Base-by-base conservation (phyloP, 2,329 filamentous ascomycete species). In the Alternaria metachromatica region DNA sequence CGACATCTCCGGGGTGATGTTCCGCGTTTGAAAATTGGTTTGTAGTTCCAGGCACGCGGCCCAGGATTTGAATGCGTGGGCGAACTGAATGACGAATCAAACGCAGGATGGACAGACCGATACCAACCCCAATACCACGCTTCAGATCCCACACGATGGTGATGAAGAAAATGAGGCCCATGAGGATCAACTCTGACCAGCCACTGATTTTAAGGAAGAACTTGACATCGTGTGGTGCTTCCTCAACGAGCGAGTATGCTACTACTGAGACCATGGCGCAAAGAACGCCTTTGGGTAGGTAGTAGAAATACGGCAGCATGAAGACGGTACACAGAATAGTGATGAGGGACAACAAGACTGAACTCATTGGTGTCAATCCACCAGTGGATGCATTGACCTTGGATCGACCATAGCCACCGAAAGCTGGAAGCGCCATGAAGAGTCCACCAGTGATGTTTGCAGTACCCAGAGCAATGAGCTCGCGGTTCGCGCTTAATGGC, bases 91-190 rank as follows among this genome's bases (percentile, higher is more conserved):
- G 94, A 60, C 91, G 90, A 76, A 99, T 93, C 55, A 99, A 92
- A 63, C 94, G 91, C 11, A 99, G 85, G 11, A 98, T 85, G 5
- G 94, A 97, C 9, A 99, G 86, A 3, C 94, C 94, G 62, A 99
- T 94, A 37, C 96, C 96, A 43, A 97, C 90, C 6, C 94, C 94
- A 80, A 99, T 98, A 51, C 96, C 96, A 20, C 97, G 86, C 51
- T 95, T 93, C 9, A 99, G 87, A 1, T 95, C 97, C 85, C 96
- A 98, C 82, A 98, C 95, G 65, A 98, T 93, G 28, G 96, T 99
- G 18, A 94, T 88, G 26, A 93, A 81, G 78, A 98, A 96, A 76
- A 99, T 98, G 64, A 96, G 87, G 20, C 89, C 82, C 94, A 99
- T 98, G 41, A 98, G 88, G 1, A 87, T 85, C 2, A 99, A 85